Base-by-base conservation (phyloP, 805 yeast species). In the Wickerhamiella domercqiae region DNA sequence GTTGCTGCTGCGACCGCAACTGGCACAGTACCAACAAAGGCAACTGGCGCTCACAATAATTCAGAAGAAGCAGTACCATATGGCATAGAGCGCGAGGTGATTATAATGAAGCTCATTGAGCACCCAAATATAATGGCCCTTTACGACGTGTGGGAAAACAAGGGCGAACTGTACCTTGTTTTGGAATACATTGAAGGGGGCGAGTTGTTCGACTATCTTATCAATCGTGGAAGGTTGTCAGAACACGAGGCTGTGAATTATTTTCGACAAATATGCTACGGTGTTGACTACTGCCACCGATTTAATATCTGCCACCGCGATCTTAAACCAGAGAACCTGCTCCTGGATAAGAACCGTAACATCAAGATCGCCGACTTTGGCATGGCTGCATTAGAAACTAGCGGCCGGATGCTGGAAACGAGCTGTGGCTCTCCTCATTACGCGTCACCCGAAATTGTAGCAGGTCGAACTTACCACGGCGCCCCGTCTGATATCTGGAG, bases 391-490 rank as follows among this genome's bases (percentile, higher is more conserved):
- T 63, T 90, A 33, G 97, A 90, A 56, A 71, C 82, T 21, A 71
- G 70, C 38, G 87, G 76, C 47, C 73, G 78, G 49, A 61, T 87
- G 52, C 64, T 90, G 40, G 96, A 87, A 56, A 90, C 98, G 3
- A 77, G 93, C 15, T 90, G 98, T 60, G 98, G 98, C 1, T 84
- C 96, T 14, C 98, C 98, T 6, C 98, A 90, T 57, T 90, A 90
- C 58, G 98, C 97, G 1, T 82, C 95, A 7, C 98, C 98, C 0
- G 98, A 90, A 57, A 87, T 90, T 47, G 96, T 90, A 7, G 80
- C 94, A 9, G 98, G 98, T 26, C 73, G 78, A 43, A 83, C 75
- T 42, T 90, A 90, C 56, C 97, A 90, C 54, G 98, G 98, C 11
- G 84, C 93, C 21, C 95, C 94, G 30, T 76, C 93, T 22, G 98